Conservation (phyloP, 2,329 filamentous ascomycete species). For the Didymella exigua region DNA sequence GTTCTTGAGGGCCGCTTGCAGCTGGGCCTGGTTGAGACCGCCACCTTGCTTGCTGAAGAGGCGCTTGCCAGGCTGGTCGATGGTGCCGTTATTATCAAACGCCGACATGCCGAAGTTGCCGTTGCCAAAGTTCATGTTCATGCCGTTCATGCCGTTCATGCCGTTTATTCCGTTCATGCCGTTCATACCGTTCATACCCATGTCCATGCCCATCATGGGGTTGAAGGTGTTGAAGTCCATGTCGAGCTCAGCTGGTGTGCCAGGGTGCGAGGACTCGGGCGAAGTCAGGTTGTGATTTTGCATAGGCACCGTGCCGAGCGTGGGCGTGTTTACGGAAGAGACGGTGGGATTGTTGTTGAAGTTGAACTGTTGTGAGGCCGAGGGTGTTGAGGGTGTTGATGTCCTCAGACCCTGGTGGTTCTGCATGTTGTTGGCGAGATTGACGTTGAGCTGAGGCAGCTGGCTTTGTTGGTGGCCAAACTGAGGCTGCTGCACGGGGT, state of each 20-base stretch:
- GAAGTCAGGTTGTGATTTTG: conserved; percentile 64
- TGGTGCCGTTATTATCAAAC: conserved; percentile 56
- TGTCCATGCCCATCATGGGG: conserved; percentile 43
- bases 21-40: conserved; percentile 69
- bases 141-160: conserved; percentile 34
- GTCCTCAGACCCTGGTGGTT: conserved; percentile 79
- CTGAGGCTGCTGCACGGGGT: conserved; percentile 57
- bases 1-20: conserved; percentile 75
- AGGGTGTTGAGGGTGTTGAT: conserved; percentile 85
- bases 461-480: conserved; percentile 61
- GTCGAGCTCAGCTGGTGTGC: conserved; percentile 75
- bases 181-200: conserved; percentile 36
- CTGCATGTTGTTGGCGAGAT: conserved; percentile 71
- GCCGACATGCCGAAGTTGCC: conserved; percentile 51
- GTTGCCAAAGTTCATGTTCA: conserved; percentile 46
- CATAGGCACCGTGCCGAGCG: conserved; percentile 77
- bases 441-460: conserved; percentile 77
- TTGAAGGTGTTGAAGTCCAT: conserved; percentile 64
- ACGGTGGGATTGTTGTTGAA: conserved; percentile 94
- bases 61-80: conserved; percentile 93
- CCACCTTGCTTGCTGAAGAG: conserved; percentile 83
- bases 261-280: conserved; percentile 70
- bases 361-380: conserved; percentile 68
- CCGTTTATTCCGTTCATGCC: conserved; percentile 36
- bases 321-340: conserved; percentile 95